Percentiles rank a stretch among this genome's conserved stretches.
These are phyloP conservation scores for Lasiodiplodia sp. DNA, from an alignment of 2,329 filamentous ascomycete species.

Conservation along the genomic window DNA sequence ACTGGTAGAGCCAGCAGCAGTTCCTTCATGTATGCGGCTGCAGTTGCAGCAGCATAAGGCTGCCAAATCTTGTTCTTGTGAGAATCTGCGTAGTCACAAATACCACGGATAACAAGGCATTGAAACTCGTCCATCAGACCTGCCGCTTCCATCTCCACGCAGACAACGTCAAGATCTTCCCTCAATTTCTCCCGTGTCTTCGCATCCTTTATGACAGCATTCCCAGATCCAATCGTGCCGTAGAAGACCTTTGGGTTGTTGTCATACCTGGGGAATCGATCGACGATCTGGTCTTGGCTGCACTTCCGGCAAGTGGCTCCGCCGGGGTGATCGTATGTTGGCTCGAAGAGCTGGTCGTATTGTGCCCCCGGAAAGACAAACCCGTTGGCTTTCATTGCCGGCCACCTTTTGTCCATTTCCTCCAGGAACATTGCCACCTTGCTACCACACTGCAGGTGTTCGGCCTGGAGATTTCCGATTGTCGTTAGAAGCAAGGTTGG, in stretches of 20 bases:
- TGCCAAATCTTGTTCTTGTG: slow-evolving; percentile 44
- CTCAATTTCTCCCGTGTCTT: slow-evolving; percentile 1
- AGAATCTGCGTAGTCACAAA: slow-evolving; percentile 30
- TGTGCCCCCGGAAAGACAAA: background rate
- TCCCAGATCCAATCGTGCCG: slow-evolving; percentile 37
- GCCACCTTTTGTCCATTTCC: background rate
- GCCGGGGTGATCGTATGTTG: background rate
- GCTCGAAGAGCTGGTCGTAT: background rate
- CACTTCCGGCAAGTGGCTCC: background rate
- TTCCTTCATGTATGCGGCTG: slow-evolving; percentile 38
- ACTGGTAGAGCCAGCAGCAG: slow-evolving; percentile 31
- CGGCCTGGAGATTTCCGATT: background rate
- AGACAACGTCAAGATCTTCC: slow-evolving; percentile 9
- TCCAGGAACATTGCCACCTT: background rate
- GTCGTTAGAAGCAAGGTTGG: background rate
- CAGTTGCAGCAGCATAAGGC: slow-evolving; percentile 38
- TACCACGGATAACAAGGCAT: slow-evolving; percentile 28
- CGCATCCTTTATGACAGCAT: slow-evolving; percentile 36
- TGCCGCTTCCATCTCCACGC: background rate
- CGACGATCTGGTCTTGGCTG: background rate
- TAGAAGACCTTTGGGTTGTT: slow-evolving; percentile 32
- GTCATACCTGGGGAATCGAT: background rate
- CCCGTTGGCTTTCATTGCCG: background rate
- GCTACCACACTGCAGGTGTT: background rate
- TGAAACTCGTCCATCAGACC: slow-evolving; percentile 30